A percentile compares a stretch with the other conserved stretches of the same genome.
Conservation (phyloP, 805 yeast genomes). For the Metschnikowia hibisci region DNA sequence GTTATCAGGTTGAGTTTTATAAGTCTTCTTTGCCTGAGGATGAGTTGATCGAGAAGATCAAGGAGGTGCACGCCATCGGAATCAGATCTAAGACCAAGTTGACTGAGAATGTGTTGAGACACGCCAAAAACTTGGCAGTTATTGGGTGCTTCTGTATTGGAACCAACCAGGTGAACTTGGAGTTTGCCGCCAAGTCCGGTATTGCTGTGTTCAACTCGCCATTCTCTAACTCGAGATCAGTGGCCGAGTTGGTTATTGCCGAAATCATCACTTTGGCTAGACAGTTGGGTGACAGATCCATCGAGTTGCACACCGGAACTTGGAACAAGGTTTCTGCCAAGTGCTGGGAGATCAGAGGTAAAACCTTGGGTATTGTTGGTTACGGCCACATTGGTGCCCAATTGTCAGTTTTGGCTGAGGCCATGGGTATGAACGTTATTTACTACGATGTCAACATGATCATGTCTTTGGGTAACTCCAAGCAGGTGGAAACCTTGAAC, state of each 20-base stretch:
- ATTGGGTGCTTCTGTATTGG: constrained; percentile 99
- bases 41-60: constrained; percentile 89
- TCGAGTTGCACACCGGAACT: constrained; percentile 91
- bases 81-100: constrained; percentile 95
- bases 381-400: constrained; percentile 99
- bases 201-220: constrained; percentile 98
- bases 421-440: constrained; percentile 94
- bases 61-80: constrained; percentile 94
- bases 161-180: constrained; percentile 94
- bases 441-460: constrained; percentile 90
- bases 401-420: constrained; percentile 92
- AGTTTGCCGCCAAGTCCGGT: constrained; percentile 87
- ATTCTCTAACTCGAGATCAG: constrained; percentile 96
- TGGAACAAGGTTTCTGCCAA: constrained; percentile 95
- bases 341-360: constrained; percentile 99
- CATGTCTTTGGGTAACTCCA: constrained; percentile 96
- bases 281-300: constrained; percentile 94
- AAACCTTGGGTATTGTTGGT: constrained; percentile 94
- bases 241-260: constrained; percentile 94
- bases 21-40: constrained; percentile 88
- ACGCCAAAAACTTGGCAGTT: constrained; percentile 84
- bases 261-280: constrained; percentile 92
- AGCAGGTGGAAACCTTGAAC: constrained; percentile 80
- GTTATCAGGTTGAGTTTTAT: constrained; percentile 94
- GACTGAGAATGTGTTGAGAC: constrained; percentile 70